Base-by-base conservation (phyloP, 225 moss, liverwort and hornwort species). In the Marchantia polymorpha region DNA sequence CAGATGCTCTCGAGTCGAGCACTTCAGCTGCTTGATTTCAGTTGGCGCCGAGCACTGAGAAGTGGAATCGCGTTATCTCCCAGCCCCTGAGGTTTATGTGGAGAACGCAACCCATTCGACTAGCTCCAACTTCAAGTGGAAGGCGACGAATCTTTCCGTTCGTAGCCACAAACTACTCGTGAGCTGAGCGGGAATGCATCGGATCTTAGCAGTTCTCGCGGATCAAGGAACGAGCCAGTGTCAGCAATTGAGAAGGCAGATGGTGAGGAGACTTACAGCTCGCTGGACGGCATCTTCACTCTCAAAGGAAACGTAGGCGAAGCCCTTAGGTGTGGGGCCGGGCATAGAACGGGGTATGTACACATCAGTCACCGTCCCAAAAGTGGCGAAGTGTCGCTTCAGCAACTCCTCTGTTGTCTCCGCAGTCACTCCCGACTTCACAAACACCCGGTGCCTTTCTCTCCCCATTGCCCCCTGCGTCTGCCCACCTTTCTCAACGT, bases 291-390 rank as follows among this genome's bases (percentile, higher is more conserved):
- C 87, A 8, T 86, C 94, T 51, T 92, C 89, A 52, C 85, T 88
- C 71, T 94, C 90, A 52, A 94, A 92, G 23, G 92, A 94, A 65
- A 94, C 71, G 77, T 92, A 94, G 0, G 92, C 94, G 51, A 94
- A 92, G 0, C 90, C 91, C 60, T 94, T 94, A 8, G 94, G 91
- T 31, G 75, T 87, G 46, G 88, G 92, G 69, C 87, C 78, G 0
- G 92, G 94, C 86, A 91, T 83, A 50, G 83, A 75, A 3, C 90
- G 83, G 14, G 92, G 94, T 65, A 94, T 91, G 81, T 94, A 92
- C 23, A 94, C 91, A 79, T 94, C 94, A 2, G 83, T 94, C 0
- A 94, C 89, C 60, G 73, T 92, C 64, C 92, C 90, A 67, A 85
- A 94, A 23, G 31, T 65, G 7, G 86, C 78, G 54, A 94, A 94